Evolutionary conservation across 805 yeast species (phyloP).

Genomic region (Dipodascus geniculatus): DNA sequence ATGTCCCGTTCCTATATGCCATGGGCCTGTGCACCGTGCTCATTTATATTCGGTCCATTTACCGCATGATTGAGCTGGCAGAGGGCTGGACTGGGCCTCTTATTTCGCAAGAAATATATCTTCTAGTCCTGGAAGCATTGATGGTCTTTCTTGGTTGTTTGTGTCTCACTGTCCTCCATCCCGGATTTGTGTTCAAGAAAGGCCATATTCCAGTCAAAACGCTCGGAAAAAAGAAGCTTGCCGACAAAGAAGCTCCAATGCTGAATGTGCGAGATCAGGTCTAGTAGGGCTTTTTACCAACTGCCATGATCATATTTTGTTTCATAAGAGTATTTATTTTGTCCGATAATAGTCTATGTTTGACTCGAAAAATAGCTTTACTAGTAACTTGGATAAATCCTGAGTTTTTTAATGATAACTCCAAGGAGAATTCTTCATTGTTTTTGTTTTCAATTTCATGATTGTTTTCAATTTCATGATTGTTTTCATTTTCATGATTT

Average conservation of each 20-base stretch:
- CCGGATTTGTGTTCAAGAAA: conserved; percentile 34
- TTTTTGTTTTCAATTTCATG: neutral
- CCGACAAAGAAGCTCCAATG: neutral
- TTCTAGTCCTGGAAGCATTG: conserved; percentile 49
- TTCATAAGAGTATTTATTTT: too few relatives aligned
- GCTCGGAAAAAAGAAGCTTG: neutral
- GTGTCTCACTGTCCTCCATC: conserved; percentile 44
- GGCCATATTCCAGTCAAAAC: neutral
- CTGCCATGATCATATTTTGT: neutral
- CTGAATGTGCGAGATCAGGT: too few relatives aligned
- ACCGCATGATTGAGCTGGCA: conserved; percentile 59
- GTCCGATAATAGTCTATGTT: too few relatives aligned
- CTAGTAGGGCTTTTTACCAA: neutral
- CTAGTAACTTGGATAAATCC: conserved; percentile 7
- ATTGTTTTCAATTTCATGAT: neutral
- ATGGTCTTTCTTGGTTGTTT: conserved; percentile 43
- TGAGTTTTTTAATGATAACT: conserved; percentile 4
- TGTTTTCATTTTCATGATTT: neutral
- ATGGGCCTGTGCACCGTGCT: conserved; percentile 16
- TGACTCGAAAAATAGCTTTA: conserved; percentile 4
- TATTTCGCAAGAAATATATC: conserved; percentile 47
- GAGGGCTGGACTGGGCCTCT: conserved; percentile 64
- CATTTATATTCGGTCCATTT: conserved; percentile 39
- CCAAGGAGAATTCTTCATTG: too few relatives aligned
- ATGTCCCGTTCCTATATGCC: conserved; percentile 9